Base-by-base conservation (phyloP, 352 stramenopile species). In the Chrysophaeum taylorii region DNA sequence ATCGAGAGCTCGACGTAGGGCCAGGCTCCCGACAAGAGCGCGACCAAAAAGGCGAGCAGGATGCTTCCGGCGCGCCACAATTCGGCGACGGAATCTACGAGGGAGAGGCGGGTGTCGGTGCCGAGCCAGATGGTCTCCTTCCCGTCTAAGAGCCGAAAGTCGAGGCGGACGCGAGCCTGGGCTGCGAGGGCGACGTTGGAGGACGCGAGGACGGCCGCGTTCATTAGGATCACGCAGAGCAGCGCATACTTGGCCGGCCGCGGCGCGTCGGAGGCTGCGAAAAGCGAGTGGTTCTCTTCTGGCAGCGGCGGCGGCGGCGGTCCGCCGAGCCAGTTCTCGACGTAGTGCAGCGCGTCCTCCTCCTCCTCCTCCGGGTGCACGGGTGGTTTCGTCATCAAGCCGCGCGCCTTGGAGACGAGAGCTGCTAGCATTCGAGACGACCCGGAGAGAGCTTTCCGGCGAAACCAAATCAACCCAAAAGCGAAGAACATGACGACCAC, bases 141-240 rank as follows among this genome's bases (percentile, higher is more conserved):
- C 21, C 2, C 27, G 1, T 29, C 68, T 0, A n/a, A 50, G 31
- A 72, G 66, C 0, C 41, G 5, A 0, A 60, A 45, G n/a, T 68
- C 43, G 14, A 16, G 36, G 35, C 43, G 25, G 18, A 57, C 36
- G 41, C 67, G 67, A 53, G 53, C 54, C 33, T 31, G 35, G 25
- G 68, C 68, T 14, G 67, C 53, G n/a, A 60, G 43, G 7, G 43
- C 43, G 12, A 31, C 68, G 66, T 68, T 72, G 2, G 68, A 57
- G 5, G 43, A 36, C 31, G 54, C 68, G 37, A 72, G 68, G 38
- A 57, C 27, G 27, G 31, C 37, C 7, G 42, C 41, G 36, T 72
- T 72, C 27, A 69, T 36, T 33, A 72, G 15, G 25, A 45, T 31
- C 18, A 69, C 23, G 15, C 52, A 62, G 0, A 60, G 68, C 15